phyloP scores from a whole-genome alignment of 345 rosid species.

The Abelmoschus esculentus region DNA sequence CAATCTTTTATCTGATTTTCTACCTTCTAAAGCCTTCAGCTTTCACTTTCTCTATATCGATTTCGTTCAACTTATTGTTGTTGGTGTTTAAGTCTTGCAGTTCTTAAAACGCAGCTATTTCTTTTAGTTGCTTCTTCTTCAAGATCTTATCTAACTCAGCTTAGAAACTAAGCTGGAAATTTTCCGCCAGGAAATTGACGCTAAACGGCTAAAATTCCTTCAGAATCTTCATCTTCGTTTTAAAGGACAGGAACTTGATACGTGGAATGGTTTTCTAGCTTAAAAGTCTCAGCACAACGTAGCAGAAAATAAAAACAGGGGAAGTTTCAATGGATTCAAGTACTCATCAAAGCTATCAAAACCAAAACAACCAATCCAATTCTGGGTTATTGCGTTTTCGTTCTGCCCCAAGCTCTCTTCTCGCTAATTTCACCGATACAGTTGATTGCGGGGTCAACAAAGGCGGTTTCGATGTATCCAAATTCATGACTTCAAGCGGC shows the following conservation, averaged over 20 bases:
- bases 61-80: not conserved
- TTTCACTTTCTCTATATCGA: not conserved
- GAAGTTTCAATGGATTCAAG: slow-evolving; percentile 52
- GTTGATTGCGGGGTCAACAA: slow-evolving; percentile 23
- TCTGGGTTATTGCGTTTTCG: slow-evolving; percentile 76
- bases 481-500: slow-evolving; percentile 34
- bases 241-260: not conserved
- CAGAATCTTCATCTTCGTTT: slow-evolving; percentile 10
- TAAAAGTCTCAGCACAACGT: not conserved
- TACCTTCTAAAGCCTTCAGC: not conserved
- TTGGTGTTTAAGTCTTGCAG: slow-evolving; percentile 4
- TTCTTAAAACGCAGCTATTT: not conserved
- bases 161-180: slow-evolving; percentile 47
- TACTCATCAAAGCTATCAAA: slow-evolving; percentile 24
- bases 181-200: slow-evolving; percentile 31
- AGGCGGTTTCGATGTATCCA: slow-evolving; percentile 28
- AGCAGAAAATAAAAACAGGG: not conserved
- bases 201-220: slow-evolving; percentile 29
- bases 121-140: slow-evolving; percentile 49
- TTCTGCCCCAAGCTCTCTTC: slow-evolving; percentile 67
- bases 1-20: not conserved
- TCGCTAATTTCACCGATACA: slow-evolving; percentile 30
- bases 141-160: slow-evolving; percentile 77
- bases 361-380: slow-evolving; percentile 41
- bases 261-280: slow-evolving; percentile 20